Base-by-base conservation (phyloP, 1,284 basidiomycete species). In the Gymnopus androsaceus region DNA sequence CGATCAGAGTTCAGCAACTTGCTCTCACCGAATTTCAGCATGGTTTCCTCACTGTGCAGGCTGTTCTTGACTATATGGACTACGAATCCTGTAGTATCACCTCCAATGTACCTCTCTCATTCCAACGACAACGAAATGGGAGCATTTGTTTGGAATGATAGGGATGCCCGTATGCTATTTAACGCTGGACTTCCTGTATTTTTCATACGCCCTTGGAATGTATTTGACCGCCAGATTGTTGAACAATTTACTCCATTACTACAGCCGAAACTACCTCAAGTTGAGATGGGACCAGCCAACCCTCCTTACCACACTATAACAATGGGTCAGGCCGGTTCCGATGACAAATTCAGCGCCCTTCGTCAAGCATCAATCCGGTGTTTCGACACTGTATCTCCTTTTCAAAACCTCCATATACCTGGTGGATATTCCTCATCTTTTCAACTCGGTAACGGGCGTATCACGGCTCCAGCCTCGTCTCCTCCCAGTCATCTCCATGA, bases 141-240 rank as follows among this genome's bases (percentile, higher is more conserved):
- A 8, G 54, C 54, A 27, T 55, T 55, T 23, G 54, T 55, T 8
- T 55, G 54, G 54, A 49, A 55, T 27, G 36, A 48, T 31, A 49
- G 4, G 19, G 45, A 55, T 19, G 54, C 54, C 1, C n/a, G 28
- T 30, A 2, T 41, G 14, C 45, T 55, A 4, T 48, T 40, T 36
- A 17, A 31, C n/a, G 34, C 46, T 14, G 45, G 38, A 19, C 23
- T 55, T 25, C 54, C 54, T 3, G 21, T 48, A 3, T 55, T 38
- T 19, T 49, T 38, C 28, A 17, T 55, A 3, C 19, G 54, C 5
- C 45, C 19, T 27, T 55, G 37, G 34, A 41, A 14, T 17, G 14
- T 27, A 19, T 48, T 55, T 49, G 19, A 38, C 27, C 17, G 4
- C 6, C 54, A 49, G 38, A n/a, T 48, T 7, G 31, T 49, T 27